Evolutionary conservation across 495 filamentous ascomycete species (phyloP), one percentile per base, ranked within the genome.

Genomic region (Aspergillus campestris): DNA sequence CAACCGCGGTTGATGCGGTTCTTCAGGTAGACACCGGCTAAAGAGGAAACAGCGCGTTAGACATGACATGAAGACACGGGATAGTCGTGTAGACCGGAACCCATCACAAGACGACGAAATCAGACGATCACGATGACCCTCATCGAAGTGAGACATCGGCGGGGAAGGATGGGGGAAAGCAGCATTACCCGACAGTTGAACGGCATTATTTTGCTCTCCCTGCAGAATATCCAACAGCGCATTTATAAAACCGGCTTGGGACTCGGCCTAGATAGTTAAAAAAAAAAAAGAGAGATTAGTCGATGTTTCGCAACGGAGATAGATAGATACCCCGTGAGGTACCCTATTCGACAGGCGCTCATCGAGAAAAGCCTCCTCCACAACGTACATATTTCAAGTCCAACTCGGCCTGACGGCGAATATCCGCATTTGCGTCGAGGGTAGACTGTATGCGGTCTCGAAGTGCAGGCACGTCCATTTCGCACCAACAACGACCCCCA

Each of bases 21-120:
- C 73, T 98, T 98, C 59, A 98, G 77, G 67, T 97, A 98, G 48
- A 98, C 85, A 59, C 89, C 94, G 53, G 91, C 92, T 98, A 60
- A 28, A 57, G 39, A 34, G 48, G 39, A 54, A n/a, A 48, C 42
- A 29, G 50, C 37, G n/a, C 34, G 40, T 32, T 13, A 36, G 47
- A 56, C 48, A 58, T 42, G 44, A 24, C 12, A 35, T 37, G 34
- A 34, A 15, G n/a, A 12, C 11, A 11, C 18, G 18, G 18, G 18
- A 24, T 24, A 1, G 18, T 24, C 18, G 18, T 24, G 18, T 24
- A 24, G 4, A 24, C 18, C 18, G 4, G 4, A 24, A 24, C 18
- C 1, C 18, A 24, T 24, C 18, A 24, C 1, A 24, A 24, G 18
- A 24, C 14, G 12, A n/a, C 29, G 18, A 34, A 18, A 35, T 24